phyloP scores from a whole-genome alignment of 2,329 filamentous ascomycete species.

The Exophiala viscosa region DNA sequence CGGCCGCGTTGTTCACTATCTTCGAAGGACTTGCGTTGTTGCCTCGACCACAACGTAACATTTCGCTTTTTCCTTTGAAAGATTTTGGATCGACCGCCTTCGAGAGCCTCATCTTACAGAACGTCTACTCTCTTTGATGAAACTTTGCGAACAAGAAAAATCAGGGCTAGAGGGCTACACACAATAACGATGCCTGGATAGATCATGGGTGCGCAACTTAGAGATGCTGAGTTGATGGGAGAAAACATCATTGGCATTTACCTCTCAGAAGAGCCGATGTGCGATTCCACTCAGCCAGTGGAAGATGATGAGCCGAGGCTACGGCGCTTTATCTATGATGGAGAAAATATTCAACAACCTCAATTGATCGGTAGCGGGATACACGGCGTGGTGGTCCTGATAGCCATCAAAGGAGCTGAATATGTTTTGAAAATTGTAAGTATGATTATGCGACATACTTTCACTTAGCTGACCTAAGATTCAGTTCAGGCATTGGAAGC shows the following conservation, averaged over 20 bases:
- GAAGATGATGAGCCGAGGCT: conserved; percentile 5
- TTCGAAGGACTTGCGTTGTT: too few relatives aligned
- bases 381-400: conserved; percentile 8
- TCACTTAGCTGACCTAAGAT: background rate
- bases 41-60: too few relatives aligned
- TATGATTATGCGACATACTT: background rate
- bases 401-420: conserved; percentile 5
- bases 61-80: too few relatives aligned
- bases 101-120: too few relatives aligned
- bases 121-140: too few relatives aligned
- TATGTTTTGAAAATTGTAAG: conserved; percentile 15
- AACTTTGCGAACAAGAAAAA: too few relatives aligned
- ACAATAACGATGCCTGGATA: too few relatives aligned
- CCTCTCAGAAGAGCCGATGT: background rate
- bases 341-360: conserved; percentile 6
- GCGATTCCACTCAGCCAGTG: background rate
- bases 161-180: too few relatives aligned
- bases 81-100: too few relatives aligned
- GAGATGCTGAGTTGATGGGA: conserved; percentile 7
- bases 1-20: too few relatives aligned
- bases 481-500: conserved; percentile 14
- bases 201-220: too few relatives aligned
- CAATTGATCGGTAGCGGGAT: background rate
- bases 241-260: conserved; percentile 1
- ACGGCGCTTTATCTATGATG: conserved; percentile 9